A percentile compares a stretch with the other conserved stretches of the same genome.
Conservation (phyloP, 306 rosid species). For the Vigna trinervia region DNA sequence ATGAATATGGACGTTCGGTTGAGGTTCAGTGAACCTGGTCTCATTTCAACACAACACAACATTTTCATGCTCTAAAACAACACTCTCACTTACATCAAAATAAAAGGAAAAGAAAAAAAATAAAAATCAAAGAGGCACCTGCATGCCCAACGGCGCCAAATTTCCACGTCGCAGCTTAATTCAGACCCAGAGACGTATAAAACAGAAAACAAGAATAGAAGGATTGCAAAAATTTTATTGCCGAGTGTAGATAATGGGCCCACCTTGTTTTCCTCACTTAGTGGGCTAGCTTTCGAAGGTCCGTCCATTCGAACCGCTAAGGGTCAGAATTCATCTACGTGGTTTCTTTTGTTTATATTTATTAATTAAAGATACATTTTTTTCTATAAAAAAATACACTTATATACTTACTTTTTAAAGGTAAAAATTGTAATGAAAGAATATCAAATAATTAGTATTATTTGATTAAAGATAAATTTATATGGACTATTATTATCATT, state of each 20-base stretch:
- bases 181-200: neutral
- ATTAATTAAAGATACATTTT: too few relatives aligned
- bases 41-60: neutral
- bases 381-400: neutral
- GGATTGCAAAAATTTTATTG: too few relatives aligned
- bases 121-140: neutral
- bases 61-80: neutral
- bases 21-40: slow-evolving; percentile 68
- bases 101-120: neutral
- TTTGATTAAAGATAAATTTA: too few relatives aligned
- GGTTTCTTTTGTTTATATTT: neutral
- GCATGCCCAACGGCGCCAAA: slow-evolving; percentile 12
- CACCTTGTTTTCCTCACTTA: neutral
- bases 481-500: too few relatives aligned
- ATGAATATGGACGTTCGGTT: slow-evolving; percentile 47
- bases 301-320: neutral
- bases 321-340: too few relatives aligned
- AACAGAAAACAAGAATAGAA: neutral
- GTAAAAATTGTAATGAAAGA: neutral
- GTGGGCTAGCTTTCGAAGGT: neutral
- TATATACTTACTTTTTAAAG: neutral
- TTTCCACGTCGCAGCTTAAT: slow-evolving; percentile 43
- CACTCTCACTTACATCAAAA: neutral
- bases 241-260: neutral
- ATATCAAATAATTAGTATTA: too few relatives aligned